Percentiles rank a stretch among this genome's conserved stretches.
Evolutionary conservation across 768 basidiomycete genomes (phyloP).

Genomic region (Tylopilus balloui): DNA sequence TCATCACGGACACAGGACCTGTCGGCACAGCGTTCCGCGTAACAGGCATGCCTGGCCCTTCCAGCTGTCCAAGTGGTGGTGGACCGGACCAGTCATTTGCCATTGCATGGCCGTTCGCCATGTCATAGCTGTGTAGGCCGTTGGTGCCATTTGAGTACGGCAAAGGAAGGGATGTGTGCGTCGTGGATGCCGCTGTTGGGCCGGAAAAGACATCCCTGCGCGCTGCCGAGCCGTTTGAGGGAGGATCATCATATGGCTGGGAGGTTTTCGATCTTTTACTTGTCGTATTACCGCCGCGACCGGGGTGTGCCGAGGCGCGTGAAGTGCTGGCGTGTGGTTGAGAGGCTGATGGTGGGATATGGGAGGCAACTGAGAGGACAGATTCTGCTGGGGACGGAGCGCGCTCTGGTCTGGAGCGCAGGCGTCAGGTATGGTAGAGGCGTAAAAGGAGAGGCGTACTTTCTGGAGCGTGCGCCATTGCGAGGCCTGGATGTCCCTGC

Average conservation of each 20-base stretch:
- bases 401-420: slow-evolving; percentile 50
- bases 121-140: slow-evolving; percentile 39
- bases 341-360: slow-evolving; percentile 41
- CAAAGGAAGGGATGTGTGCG: slow-evolving; percentile 53
- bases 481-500: slow-evolving; percentile 42
- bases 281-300: slow-evolving; percentile 29
- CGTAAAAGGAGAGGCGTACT: slow-evolving; percentile 38
- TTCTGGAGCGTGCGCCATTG: slow-evolving; percentile 53
- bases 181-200: slow-evolving; percentile 45
- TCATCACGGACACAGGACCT: slow-evolving; percentile 23
- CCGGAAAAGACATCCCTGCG: slow-evolving; percentile 43
- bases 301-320: slow-evolving; percentile 28
- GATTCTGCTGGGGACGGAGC: slow-evolving; percentile 71
- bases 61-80: slow-evolving; percentile 51
- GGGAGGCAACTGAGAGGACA: slow-evolving; percentile 65
- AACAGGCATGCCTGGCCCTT: slow-evolving; percentile 78
- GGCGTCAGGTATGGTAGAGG: not conserved
- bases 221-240: slow-evolving; percentile 37
- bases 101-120: slow-evolving; percentile 33
- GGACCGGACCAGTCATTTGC: slow-evolving; percentile 47
- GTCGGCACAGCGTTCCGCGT: slow-evolving; percentile 39
- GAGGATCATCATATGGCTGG: slow-evolving; percentile 38
- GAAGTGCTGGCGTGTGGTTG: slow-evolving; percentile 27
- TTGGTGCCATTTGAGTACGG: slow-evolving; percentile 37
- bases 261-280: slow-evolving; percentile 43